Base-by-base conservation (phyloP, 78 protist genomes). In the Dictyostelium firmibasis region DNA sequence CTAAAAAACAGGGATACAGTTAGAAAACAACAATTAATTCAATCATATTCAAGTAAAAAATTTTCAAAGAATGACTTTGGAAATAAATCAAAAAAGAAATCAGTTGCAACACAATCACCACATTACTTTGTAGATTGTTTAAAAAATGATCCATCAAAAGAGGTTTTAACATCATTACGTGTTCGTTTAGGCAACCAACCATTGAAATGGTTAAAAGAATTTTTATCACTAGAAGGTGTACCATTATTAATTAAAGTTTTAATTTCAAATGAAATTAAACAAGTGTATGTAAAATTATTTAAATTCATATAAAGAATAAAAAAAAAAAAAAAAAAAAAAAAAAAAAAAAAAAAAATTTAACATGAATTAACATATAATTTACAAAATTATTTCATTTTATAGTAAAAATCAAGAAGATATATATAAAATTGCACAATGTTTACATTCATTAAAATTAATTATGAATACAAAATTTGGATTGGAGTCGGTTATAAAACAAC, bases 391-490 rank as follows among this genome's bases (percentile, higher is more conserved):
- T n/a, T n/a, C n/a, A n/a, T n/a, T n/a, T n/a, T n/a, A 47, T 13
- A 86, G 92, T 16, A 88, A 88, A 79, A 88, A 41, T 62, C 86
- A 67, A 36, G 93, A 87, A 20, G 94, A 89, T 67, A 57, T 81
- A 25, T 78, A 53, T 31, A 81, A 64, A 38, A 81, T 89, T 60
- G 94, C 94, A 31, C 94, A 89, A 89, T 81, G 87, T 50, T 35
- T 89, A 35, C 94, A 89, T 69, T 89, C 94, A 14, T 69, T 89
- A 44, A 89, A 89, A 47, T 89, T 89, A 35, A 89, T 81, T 50
- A 89, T 89, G 94, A 89, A 89, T 70, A 89, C 84, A 79, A 89
- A 67, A 47, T n/a, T 89, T 43, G 94, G 94, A 18, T 89, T 89
- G 64, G 94, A 89, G 6, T 81, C 94, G 11, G 94, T 89, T 18